Conservation (phyloP, 768 basidiomycete species). For the Xerocomus brunneocitrinus region DNA sequence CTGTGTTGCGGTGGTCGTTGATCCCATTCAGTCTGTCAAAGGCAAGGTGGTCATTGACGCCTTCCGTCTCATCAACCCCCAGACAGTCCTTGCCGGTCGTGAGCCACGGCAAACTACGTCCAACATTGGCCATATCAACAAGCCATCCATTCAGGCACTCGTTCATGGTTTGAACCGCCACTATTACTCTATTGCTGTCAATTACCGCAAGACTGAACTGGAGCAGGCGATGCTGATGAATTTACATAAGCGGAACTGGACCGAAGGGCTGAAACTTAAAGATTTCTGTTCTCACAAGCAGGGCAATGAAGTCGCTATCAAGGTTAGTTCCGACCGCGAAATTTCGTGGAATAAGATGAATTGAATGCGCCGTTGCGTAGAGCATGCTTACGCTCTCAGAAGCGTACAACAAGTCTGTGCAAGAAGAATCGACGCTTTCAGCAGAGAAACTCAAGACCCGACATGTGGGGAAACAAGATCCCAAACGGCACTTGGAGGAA, state of each 20-base stretch:
- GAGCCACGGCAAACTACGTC: slow-evolving; percentile 97
- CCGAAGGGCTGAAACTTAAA: slow-evolving; percentile 87
- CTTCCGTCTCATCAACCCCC: slow-evolving; percentile 93
- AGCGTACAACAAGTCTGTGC: slow-evolving; percentile 96
- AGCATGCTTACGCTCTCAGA: slow-evolving; percentile 90
- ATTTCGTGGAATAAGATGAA: slow-evolving; percentile 14
- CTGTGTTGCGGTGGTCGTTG: slow-evolving; percentile 95
- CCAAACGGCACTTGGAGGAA: slow-evolving; percentile 96
- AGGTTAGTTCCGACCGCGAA: slow-evolving; percentile 50
- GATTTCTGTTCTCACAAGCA: slow-evolving; percentile 90
- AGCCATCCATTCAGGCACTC: slow-evolving; percentile 97
- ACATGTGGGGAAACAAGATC: slow-evolving; percentile 96
- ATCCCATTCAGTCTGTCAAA: slow-evolving; percentile 98
- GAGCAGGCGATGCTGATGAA: slow-evolving; percentile 99
- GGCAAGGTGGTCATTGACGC: slow-evolving; percentile 99
- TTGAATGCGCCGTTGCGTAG: slow-evolving; percentile 6
- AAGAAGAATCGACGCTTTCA: slow-evolving; percentile 95
- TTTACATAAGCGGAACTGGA: slow-evolving; percentile 98
- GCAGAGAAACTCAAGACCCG: slow-evolving; percentile 93
- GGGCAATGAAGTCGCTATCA: slow-evolving; percentile 88
- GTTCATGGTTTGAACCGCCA: slow-evolving; percentile 97
- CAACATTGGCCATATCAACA: slow-evolving; percentile 98
- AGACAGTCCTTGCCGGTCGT: slow-evolving; percentile 82
- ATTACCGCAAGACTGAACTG: slow-evolving; percentile 96
- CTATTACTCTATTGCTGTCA: slow-evolving; percentile 97